Evolutionary conservation across 768 basidiomycete species (phyloP), one percentile per base, ranked within the genome.

Genomic region (Leccinellum albellum): DNA sequence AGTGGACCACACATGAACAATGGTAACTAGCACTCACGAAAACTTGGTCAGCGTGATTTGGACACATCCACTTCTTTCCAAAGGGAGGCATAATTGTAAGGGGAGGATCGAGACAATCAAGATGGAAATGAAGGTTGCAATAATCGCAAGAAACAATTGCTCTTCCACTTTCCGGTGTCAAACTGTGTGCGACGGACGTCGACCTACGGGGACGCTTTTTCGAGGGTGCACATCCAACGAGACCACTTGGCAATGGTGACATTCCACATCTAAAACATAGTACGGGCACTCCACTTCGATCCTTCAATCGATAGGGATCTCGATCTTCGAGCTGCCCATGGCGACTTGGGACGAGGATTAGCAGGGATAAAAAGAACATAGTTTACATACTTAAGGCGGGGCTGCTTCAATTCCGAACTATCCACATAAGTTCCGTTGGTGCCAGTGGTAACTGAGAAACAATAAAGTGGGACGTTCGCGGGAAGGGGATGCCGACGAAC

Each of bases 61-160:
- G 97, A 72, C 97, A 99, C 94, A 96, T 97, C 95, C 96, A 99
- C 71, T 95, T 97, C 78, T 87, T 90, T 62, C 84, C 85, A 56
- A 88, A 84, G 13, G 88, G 81, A 3, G 97, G 97, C 82, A 98
- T 87, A 40, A 80, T 80, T 23, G 88, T 77, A 57, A 96, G 75
- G 8, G 97, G 97, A 15, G 96, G 97, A 64, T 92, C 88, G 28
- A 98, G 78, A 65, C 97, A 99, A 70, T 98, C 97, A 55, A 98
- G 82, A 68, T 99, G 97, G 91, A 96, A 99, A 70, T 95, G 91
- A 46, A 96, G 81, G 59, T 80, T 81, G 74, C 97, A 99, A 68
- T 94, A 91, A 74, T 99, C 97, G 71, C 97, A 99, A 23, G 94
- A 91, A 61, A 98, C 78, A 51, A 98, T 93, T 64, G 80, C 78